These are phyloP conservation scores for Termitomyces sp. DNA, from an alignment of 768 basidiomycete genomes.

Conservation along the genomic window DNA sequence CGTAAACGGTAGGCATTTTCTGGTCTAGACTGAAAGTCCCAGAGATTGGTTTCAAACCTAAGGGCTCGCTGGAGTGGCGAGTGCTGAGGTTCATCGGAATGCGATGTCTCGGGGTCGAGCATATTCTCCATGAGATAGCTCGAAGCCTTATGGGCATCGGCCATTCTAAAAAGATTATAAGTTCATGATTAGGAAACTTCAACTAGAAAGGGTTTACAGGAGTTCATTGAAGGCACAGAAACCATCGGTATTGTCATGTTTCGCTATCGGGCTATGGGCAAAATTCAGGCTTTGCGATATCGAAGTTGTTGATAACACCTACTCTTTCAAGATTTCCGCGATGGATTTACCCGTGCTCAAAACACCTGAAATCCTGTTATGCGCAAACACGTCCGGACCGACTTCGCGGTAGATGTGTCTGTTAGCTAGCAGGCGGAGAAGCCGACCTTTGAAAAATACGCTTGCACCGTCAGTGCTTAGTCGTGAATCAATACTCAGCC, in stretches of 20 bases:
- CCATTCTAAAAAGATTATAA: constrained; percentile 11
- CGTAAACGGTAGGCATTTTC: constrained; percentile 21
- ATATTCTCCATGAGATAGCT: constrained; percentile 22
- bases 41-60: constrained; percentile 11
- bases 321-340: constrained; percentile 20
- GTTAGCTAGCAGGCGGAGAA: constrained; percentile 27
- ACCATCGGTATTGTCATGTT: constrained; percentile 21
- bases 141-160: constrained; percentile 19
- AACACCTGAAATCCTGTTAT: constrained; percentile 26
- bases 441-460: constrained; percentile 14
- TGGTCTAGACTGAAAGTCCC: constrained; percentile 15
- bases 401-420: constrained; percentile 31
- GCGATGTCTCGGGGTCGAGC: constrained; percentile 14
- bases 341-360: constrained; percentile 24
- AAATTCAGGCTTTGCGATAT: neutral
- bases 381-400: constrained; percentile 25
- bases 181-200: neutral
- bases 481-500: neutral
- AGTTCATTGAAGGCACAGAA: constrained; percentile 20
- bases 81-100: constrained; percentile 13
- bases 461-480: neutral
- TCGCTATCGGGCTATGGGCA: constrained; percentile 15
- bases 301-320: neutral
- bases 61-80: constrained; percentile 17
- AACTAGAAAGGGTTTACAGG: constrained; percentile 9